phyloP scores from a whole-genome alignment of 441 rosid species.

The Gossypium aridum region DNA sequence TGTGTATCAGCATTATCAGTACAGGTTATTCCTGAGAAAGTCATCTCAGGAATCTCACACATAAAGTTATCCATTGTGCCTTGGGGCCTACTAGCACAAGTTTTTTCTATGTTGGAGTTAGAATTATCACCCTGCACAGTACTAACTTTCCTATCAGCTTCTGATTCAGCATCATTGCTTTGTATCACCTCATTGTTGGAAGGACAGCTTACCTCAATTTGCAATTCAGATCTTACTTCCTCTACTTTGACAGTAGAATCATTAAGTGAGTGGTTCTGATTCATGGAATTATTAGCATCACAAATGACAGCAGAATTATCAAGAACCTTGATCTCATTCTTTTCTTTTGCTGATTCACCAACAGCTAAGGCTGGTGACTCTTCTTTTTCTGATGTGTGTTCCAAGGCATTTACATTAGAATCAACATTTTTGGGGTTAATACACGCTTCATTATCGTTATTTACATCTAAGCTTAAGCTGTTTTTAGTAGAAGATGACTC shows the following conservation, averaged over 20 bases:
- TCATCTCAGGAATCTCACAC: conserved; percentile 31
- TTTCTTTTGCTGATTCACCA: conserved; percentile 38
- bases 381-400: conserved; percentile 38
- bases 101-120: conserved; percentile 25
- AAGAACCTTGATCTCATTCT: conserved; percentile 35
- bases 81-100: conserved; percentile 32
- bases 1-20: conserved; percentile 37
- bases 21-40: conserved; percentile 30
- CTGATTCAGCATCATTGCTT: conserved; percentile 29
- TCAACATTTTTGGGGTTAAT: conserved; percentile 33
- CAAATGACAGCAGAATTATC: conserved; percentile 19
- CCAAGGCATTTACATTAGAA: conserved; percentile 33
- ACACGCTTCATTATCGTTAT: conserved; percentile 38
- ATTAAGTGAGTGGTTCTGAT: conserved; percentile 30
- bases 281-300: conserved; percentile 24
- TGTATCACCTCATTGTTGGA: conserved; percentile 30
- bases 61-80: conserved; percentile 31
- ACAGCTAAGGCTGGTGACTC: conserved; percentile 28
- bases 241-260: conserved; percentile 37
- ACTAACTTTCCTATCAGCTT: conserved; percentile 30
- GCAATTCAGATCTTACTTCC: conserved; percentile 39
- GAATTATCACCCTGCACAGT: conserved; percentile 27
- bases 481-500: conserved; percentile 65
- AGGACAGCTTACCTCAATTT: conserved; percentile 38
- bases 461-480: conserved; percentile 44